Conservation (phyloP, 176 grass and related monocot species). For the Bothriochloa decipiens region DNA sequence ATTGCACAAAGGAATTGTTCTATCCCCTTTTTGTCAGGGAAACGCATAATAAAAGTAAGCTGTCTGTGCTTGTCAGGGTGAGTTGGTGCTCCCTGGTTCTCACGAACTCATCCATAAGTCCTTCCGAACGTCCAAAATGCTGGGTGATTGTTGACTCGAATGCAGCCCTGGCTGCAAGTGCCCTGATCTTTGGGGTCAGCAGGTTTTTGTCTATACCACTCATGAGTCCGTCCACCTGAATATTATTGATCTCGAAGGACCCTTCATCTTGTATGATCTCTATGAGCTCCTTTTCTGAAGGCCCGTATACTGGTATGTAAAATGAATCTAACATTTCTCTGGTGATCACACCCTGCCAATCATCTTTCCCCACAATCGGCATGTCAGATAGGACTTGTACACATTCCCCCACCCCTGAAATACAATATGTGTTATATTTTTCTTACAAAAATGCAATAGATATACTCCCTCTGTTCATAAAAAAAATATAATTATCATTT, state of each 20-base stretch:
- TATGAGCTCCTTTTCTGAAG: not conserved
- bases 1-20: not conserved
- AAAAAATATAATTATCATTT: not conserved
- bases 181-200: not conserved
- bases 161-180: not conserved
- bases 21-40: not conserved
- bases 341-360: not conserved
- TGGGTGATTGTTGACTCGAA: not conserved
- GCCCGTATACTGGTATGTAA: slow-evolving; percentile 23
- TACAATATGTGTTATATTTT: not conserved
- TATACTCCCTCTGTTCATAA: not conserved
- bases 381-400: too few species aligned
- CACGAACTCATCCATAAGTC: not conserved
- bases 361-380: too few species aligned
- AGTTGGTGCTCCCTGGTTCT: not conserved
- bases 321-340: slow-evolving; percentile 26
- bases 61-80: not conserved
- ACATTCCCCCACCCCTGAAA: too few species aligned
- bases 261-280: slow-evolving; percentile 24
- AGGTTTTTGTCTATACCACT: not conserved
- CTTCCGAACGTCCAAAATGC: not conserved
- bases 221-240: not conserved
- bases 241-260: slow-evolving; percentile 10
- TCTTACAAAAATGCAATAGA: not conserved
- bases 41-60: not conserved